These are phyloP conservation scores for Candida buenavistaensis DNA, from an alignment of 1,139 yeast genomes.

Conservation along the genomic window DNA sequence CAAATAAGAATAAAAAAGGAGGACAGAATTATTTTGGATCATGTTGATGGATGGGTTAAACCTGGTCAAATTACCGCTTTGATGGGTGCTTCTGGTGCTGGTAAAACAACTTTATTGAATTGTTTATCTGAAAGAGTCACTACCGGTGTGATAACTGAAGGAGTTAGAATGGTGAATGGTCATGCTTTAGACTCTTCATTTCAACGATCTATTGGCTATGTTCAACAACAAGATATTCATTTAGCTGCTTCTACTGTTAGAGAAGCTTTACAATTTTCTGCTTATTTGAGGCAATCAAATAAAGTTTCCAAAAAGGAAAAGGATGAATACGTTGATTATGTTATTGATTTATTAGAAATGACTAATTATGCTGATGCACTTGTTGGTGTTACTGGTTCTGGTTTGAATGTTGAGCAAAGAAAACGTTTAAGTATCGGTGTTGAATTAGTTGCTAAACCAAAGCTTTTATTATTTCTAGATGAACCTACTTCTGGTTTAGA, in stretches of 20 bases:
- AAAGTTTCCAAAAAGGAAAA: slow-evolving; percentile 29
- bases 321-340: slow-evolving; percentile 34
- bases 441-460: slow-evolving; percentile 41
- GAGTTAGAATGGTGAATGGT: slow-evolving; percentile 38
- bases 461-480: slow-evolving; percentile 35
- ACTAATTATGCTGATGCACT: slow-evolving; percentile 35
- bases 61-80: slow-evolving; percentile 32
- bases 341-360: slow-evolving; percentile 39
- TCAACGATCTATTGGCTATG: slow-evolving; percentile 43
- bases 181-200: slow-evolving; percentile 32
- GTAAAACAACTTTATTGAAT: slow-evolving; percentile 35
- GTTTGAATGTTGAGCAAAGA: slow-evolving; percentile 41
- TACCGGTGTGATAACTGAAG: slow-evolving; percentile 33
- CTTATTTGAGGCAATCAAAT: slow-evolving; percentile 38
- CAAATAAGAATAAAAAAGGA: slow-evolving; percentile 66
- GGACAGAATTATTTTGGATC: slow-evolving; percentile 59
- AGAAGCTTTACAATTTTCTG: slow-evolving; percentile 37
- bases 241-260: slow-evolving; percentile 37
- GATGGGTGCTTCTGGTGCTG: slow-evolving; percentile 39
- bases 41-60: slow-evolving; percentile 66
- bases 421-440: slow-evolving; percentile 41
- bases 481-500: slow-evolving; percentile 44
- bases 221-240: slow-evolving; percentile 42
- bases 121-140: slow-evolving; percentile 35
- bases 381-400: slow-evolving; percentile 44